These are phyloP conservation scores for Vachellia pachyceras DNA, from an alignment of 306 rosid species.

Conservation along the genomic window DNA sequence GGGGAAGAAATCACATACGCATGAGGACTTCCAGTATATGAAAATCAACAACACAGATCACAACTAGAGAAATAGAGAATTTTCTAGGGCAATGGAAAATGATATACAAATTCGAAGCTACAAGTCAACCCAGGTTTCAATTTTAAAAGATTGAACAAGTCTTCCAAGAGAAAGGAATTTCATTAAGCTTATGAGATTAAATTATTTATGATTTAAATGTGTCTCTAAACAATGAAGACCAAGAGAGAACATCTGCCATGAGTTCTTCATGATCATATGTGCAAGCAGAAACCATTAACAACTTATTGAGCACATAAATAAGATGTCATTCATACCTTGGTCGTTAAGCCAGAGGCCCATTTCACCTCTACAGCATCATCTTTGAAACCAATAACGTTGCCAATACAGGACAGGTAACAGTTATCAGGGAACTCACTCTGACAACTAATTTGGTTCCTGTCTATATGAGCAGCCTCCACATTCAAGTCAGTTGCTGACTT, in stretches of 20 bases:
- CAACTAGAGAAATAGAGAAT: constrained; percentile 16
- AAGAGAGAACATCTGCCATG: constrained; percentile 16
- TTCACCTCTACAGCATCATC: constrained; percentile 84
- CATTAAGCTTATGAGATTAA: not conserved
- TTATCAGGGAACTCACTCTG: constrained; percentile 47
- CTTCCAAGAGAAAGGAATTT: not conserved
- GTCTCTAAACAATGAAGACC: not conserved
- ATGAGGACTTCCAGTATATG: constrained; percentile 21
- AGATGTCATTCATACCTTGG: constrained; percentile 65
- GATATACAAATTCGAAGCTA: constrained; percentile 22
- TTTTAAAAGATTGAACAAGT: constrained; percentile 7
- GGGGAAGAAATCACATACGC: not conserved
- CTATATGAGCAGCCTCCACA: constrained; percentile 48
- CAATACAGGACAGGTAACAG: constrained; percentile 65
- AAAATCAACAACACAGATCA: constrained; percentile 16
- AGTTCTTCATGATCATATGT: constrained; percentile 22
- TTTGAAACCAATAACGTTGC: constrained; percentile 67
- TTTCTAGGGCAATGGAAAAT: constrained; percentile 17
- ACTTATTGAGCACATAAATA: constrained; percentile 19
- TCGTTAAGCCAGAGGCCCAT: constrained; percentile 83
- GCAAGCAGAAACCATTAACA: constrained; percentile 30
- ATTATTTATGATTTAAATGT: constrained; percentile 10
- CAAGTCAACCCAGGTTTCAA: constrained; percentile 13
- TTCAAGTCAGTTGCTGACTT: constrained; percentile 40
- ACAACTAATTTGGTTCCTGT: constrained; percentile 38